Evolutionary conservation across 257 asterid genomes (phyloP), one percentile per base, ranked within the genome.

Genomic region (Lithospermum erythrorhizon): DNA sequence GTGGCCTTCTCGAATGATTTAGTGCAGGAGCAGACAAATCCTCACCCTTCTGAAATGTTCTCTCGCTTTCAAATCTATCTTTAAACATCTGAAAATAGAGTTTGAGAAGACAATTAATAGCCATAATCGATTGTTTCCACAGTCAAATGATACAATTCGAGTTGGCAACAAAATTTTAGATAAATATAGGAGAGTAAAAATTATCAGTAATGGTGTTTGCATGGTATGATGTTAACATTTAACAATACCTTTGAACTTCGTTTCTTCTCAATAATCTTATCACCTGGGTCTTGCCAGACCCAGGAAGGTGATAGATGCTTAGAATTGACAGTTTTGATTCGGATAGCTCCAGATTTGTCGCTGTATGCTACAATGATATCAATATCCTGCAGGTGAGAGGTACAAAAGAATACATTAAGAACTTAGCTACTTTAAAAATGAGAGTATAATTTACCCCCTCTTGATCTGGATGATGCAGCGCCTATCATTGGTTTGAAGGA

Each of bases 271-370:
- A 30, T 63, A 60, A 71, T 72, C 68, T 65, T 78, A 69, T 73
- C 79, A 54, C 63, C 76, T 21, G 94, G 98, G 68, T 68, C 71
- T 80, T 76, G 78, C 98, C 98, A 90, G 55, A 82, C 79, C 98
- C 96, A 87, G 55, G 96, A 90, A 77, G 89, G 70, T 41, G 98
- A 87, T 29, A 90, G 79, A 75, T 85, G 82, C 72, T 73, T 79
- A 61, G 94, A 83, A 60, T 82, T 82, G 69, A 87, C 78, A 68
- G 75, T 82, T 67, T 76, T 74, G 67, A 81, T 81, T 76, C 67
- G 79, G 71, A 87, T 73, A 72, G 82, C 82, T 58, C 98, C 98
- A 68, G 84, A 78, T 66, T 83, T 77, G 74, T 87, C 89, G 64
- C 71, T 83, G 71, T 83, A 90, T 74, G 95, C 82, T 67, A 90